Base-by-base conservation (phyloP, 805 yeast genomes). In the Torulaspora franciscae region DNA sequence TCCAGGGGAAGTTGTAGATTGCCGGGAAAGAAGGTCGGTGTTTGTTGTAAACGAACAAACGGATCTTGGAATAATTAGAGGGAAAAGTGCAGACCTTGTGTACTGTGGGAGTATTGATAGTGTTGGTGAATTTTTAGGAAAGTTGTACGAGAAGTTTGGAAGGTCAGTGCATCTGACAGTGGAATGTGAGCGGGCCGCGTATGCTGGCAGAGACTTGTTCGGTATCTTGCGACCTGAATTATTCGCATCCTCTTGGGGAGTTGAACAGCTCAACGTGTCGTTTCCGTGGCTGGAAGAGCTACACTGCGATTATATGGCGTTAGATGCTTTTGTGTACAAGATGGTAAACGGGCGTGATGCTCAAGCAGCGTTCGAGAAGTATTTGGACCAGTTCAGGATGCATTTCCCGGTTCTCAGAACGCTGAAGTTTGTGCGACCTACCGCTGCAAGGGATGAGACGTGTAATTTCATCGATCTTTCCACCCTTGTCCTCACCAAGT, bases 401-500 rank as follows among this genome's bases (percentile, higher is more conserved):
- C 37, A 33, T 29, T 41, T 47, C 9, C 61, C 60, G 11, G 37
- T 42, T 26, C 38, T 58, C 25, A 29, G 25, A 6, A 13, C 33
- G 14, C 28, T 58, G 2, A 43, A 39, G 29, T 58, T 57, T 35
- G 40, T 46, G n/a, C 42, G 46, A 23, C 34, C 15, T 17, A 26
- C 34, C 17, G 27, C 29, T 6, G 32, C 38, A 17, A 34, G 33
- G 17, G 45, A 50, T 19, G 55, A 52, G 40, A 49, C 52, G 8
- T 51, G 57, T 28, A 58, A 57, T 35, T 53, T 54, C 33, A 48
- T 57, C 13, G 58, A 56, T 41, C 30, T 56, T 19, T 56, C 61
- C 1, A 34, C 54, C 13, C 37, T 46, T 9, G 43, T 54, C 35
- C 27, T 59, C 15, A 42, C 45, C 34, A 50, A 51, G 33, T 51